Evolutionary conservation across 2,329 filamentous ascomycete genomes (phyloP).

Genomic region (Colletotrichum somersetense): DNA sequence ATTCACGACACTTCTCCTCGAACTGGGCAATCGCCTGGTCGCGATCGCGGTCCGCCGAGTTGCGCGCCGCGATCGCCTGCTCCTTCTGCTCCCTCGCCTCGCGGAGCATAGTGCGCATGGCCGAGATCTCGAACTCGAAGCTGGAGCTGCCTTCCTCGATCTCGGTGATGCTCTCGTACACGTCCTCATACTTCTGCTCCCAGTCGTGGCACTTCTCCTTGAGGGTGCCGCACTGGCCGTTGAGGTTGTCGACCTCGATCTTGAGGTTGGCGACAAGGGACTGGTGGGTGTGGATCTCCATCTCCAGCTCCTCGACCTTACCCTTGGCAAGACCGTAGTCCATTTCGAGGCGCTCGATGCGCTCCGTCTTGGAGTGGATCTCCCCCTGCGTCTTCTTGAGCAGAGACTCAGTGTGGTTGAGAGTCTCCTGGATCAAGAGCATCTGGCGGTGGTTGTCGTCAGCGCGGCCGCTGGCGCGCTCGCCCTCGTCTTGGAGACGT

Average conservation of each 20-base stretch:
- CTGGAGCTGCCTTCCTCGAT: conserved; percentile 34
- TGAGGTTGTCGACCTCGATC: conserved; percentile 28
- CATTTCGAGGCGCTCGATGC: conserved; percentile 22
- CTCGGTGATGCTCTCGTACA: conserved; percentile 37
- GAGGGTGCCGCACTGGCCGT: conserved; percentile 18
- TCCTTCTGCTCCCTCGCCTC: conserved; percentile 37
- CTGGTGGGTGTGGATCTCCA: conserved; percentile 21
- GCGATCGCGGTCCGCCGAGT: conserved; percentile 32
- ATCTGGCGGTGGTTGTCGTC: conserved; percentile 36
- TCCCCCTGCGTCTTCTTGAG: conserved; percentile 31
- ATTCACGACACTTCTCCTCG: conserved; percentile 32
- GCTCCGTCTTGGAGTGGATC: conserved; percentile 26
- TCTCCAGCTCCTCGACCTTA: conserved; percentile 17
- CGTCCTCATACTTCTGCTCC: conserved; percentile 32
- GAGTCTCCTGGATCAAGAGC: conserved; percentile 18
- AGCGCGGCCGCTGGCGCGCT: conserved; percentile 13
- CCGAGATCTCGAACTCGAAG: conserved; percentile 30
- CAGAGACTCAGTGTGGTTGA: conserved; percentile 17
- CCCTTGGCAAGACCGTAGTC: background rate
- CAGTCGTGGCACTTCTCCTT: conserved; percentile 33
- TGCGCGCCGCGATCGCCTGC: conserved; percentile 29
- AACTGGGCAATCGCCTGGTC: conserved; percentile 19
- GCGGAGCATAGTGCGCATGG: conserved; percentile 33
- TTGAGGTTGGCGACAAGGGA: conserved; percentile 4
- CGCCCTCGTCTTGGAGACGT: conserved; percentile 30